phyloP scores from a whole-genome alignment of 805 yeast genomes.

The Huiozyma sinensis region DNA sequence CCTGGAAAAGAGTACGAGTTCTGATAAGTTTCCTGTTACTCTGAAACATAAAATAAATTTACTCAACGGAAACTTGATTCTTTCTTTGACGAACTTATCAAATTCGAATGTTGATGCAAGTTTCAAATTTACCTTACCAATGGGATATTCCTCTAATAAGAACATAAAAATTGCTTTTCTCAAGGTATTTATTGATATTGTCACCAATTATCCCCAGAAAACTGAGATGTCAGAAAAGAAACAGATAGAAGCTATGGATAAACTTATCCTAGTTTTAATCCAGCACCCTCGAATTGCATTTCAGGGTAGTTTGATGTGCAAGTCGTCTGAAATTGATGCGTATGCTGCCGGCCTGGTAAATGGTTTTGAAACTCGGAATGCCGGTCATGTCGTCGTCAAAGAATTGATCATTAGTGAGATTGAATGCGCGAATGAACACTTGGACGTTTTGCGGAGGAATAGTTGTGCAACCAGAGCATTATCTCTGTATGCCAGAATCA shows the following conservation, averaged over 20 bases:
- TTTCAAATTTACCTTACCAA: constrained; percentile 57
- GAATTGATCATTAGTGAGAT: constrained; percentile 52
- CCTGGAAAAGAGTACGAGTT: constrained; percentile 26
- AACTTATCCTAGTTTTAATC: constrained; percentile 21
- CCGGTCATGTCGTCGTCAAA: constrained; percentile 36
- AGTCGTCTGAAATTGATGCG: constrained; percentile 55
- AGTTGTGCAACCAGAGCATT: constrained; percentile 67
- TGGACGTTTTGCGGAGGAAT: constrained; percentile 67
- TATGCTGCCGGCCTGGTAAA: constrained; percentile 53
- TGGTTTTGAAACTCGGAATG: constrained; percentile 35
- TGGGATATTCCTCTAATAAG: constrained; percentile 59
- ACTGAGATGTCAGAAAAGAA: constrained; percentile 17
- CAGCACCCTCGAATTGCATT: constrained; percentile 35
- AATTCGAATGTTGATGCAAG: constrained; percentile 68
- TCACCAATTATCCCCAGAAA: constrained; percentile 23
- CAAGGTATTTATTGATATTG: constrained; percentile 61
- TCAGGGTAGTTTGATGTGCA: constrained; percentile 48
- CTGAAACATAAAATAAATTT: constrained; percentile 40
- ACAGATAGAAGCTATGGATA: constrained; percentile 12
- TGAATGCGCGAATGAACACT: constrained; percentile 41
- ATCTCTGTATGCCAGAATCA: constrained; percentile 53
- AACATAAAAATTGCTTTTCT: constrained; percentile 60
- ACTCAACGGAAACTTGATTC: constrained; percentile 50
- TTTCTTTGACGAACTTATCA: constrained; percentile 55
- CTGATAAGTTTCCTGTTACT: constrained; percentile 25